phyloP scores from a whole-genome alignment of 2,329 filamentous ascomycete species.

The Metarhizium anisopliae region DNA sequence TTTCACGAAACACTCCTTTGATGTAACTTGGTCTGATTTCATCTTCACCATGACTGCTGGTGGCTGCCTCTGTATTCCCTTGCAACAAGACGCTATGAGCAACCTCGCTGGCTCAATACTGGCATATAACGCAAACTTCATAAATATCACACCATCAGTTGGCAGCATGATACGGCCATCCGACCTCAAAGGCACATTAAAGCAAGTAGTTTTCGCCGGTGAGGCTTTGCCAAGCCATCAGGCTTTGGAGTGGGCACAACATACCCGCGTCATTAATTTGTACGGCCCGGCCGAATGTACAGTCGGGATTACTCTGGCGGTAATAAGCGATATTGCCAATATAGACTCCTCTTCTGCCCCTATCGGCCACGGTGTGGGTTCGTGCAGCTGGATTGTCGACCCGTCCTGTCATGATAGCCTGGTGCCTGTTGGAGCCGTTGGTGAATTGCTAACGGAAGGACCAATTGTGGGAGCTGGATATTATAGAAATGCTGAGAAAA shows the following conservation, averaged over 20 bases:
- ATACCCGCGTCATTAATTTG: slow-evolving; percentile 11
- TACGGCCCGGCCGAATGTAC: slow-evolving; percentile 16
- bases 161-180: slow-evolving; percentile 8
- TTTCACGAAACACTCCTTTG: slow-evolving; percentile 7
- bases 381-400: slow-evolving; percentile 16
- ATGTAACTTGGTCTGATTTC: slow-evolving; percentile 6
- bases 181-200: slow-evolving; percentile 2
- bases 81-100: slow-evolving; percentile 9
- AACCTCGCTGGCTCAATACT: slow-evolving; percentile 7
- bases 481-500: slow-evolving; percentile 25
- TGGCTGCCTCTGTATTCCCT: slow-evolving; percentile 10
- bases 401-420: slow-evolving; percentile 9
- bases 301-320: neutral
- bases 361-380: slow-evolving; percentile 3
- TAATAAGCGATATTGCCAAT: neutral
- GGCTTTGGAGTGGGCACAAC: slow-evolving; percentile 5
- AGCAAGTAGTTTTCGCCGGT: slow-evolving; percentile 12
- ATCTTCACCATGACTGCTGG: slow-evolving; percentile 5
- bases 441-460: slow-evolving; percentile 30
- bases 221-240: slow-evolving; percentile 7
- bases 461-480: slow-evolving; percentile 42
- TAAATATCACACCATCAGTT: slow-evolving; percentile 13
- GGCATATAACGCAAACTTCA: slow-evolving; percentile 6
- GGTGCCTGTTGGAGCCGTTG: slow-evolving; percentile 14
- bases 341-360: neutral